Conservation (phyloP, 805 yeast genomes). For the Saccharomycopsis schoenii region DNA sequence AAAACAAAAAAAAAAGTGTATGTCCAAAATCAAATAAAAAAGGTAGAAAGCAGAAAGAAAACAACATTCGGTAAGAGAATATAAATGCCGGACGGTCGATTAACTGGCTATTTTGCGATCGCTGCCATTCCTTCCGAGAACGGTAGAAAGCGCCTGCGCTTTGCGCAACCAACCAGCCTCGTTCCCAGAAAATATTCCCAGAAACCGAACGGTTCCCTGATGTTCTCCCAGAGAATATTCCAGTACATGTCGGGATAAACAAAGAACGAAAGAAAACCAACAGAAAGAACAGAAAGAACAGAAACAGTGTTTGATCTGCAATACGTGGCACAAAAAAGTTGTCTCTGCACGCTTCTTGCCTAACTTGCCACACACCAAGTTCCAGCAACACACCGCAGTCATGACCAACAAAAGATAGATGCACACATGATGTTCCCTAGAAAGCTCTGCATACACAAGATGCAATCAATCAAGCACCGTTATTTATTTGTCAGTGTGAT, state of each 20-base stretch:
- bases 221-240: no score
- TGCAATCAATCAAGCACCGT: neutral
- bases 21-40: neutral
- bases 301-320: neutral
- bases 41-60: no score
- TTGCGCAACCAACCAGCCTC: no score
- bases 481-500: no score
- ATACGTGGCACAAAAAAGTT: neutral
- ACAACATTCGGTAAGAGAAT: no score
- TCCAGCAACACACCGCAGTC: neutral
- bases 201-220: no score
- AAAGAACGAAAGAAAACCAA: no score
- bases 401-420: neutral
- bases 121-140: no score
- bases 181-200: no score
- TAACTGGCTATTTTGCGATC: no score
- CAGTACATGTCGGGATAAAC: no score
- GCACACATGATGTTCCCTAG: neutral
- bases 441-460: neutral
- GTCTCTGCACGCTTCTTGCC: neutral
- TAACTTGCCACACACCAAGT: neutral
- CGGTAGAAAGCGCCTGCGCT: neutral
- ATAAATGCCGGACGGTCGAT: no score
- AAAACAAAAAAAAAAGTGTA: neutral
- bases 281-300: neutral